Base-by-base conservation (phyloP, 225 moss, liverwort and hornwort species). In the Bryoerythrophyllum caledonicum region DNA sequence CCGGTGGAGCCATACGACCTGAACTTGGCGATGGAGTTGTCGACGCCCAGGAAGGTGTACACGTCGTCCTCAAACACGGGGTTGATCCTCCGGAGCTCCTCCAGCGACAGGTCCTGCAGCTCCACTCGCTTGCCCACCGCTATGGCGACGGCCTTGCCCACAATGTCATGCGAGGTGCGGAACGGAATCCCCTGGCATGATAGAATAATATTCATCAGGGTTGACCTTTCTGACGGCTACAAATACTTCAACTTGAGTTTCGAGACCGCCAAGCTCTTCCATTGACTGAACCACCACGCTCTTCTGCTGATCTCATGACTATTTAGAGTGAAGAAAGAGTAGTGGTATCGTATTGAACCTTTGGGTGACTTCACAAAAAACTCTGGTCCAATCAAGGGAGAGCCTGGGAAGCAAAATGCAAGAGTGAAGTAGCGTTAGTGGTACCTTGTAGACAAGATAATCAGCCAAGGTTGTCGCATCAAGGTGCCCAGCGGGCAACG, bases 401-500 rank as follows among this genome's bases (percentile, higher is more conserved):
- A 59, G 58, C 24, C 68, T 40, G 19, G 5, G 1, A 65, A 40
- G 55, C 21, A 65, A 19, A 59, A 7, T 37, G 19, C 27, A 30
- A 28, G 16, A 17, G 70, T 17, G 44, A 15, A 19, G 30, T 20
- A 6, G n/a, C 20, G 44, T 65, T 23, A 10, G 34, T 34, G 34
- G 72, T 81, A 99, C 99, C 93, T 95, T 99, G 79, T 91, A 95
- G 4, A 99, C 99, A 20, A 99, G 91, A 68, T 99, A 99, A 69
- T 99, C 99, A 67, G 99, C 99, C 79, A 99, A 88, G 57, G 99
- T 99, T 51, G 99, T 99, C 19, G 99, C 99, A 86, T 99, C 99
- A 32, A 99, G 86, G 82, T 99, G 87, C 34, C 99, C 99, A 24
- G 91, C 95, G 7, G 89, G 86, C n/a, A 99, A 78, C 56, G 94